Base-by-base conservation (phyloP, 345 rosid species). In the Citrus glauca region DNA sequence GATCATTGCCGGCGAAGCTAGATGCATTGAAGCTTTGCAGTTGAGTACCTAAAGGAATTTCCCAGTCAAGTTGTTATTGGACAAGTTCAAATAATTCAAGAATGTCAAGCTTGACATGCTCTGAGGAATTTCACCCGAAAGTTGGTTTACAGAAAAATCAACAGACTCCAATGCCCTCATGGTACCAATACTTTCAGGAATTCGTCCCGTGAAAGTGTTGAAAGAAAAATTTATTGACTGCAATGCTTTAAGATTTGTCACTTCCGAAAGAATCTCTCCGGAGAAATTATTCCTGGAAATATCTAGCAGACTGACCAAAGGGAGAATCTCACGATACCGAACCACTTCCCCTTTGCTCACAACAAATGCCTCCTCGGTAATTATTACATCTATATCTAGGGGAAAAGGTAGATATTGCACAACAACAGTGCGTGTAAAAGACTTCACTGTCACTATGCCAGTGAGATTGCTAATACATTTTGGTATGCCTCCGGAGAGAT, bases 41-140 rank as follows among this genome's bases (percentile, higher is more conserved):
- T 42, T 61, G 77, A 59, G 59, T 77, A 7, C 70, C 7, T 17
- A 6, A 16, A 28, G 78, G 70, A 28, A 74, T 63, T 48, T 30
- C 6, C 62, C 69, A 0, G 4, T 42, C 59, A 42, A 11, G 4
- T 48, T 71, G n/a, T 48, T 45, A 35, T 71, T 50, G 56, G 22
- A 50, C 20, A 50, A 13, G 56, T 50, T 50, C 56, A 50, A 13
- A 50, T 50, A 22, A 16, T 9, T 50, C 56, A 50, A 50, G 56
- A 50, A 50, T 0, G 56, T 50, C 56, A 50, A 4, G 11, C 56
- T 50, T 50, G 56, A 50, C 56, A 50, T 16, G 56, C 20, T 50
- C 56, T 5, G n/a, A 7, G 76, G 76, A 20, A 78, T 78, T 50
- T 72, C 32, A 7, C 81, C 72, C 1, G 77, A 72, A 25, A 78